Percentiles rank a stretch among this genome's conserved stretches.
Conservation (phyloP, 192 early-diverging fungal species). For the Phycomyces nitens region DNA sequence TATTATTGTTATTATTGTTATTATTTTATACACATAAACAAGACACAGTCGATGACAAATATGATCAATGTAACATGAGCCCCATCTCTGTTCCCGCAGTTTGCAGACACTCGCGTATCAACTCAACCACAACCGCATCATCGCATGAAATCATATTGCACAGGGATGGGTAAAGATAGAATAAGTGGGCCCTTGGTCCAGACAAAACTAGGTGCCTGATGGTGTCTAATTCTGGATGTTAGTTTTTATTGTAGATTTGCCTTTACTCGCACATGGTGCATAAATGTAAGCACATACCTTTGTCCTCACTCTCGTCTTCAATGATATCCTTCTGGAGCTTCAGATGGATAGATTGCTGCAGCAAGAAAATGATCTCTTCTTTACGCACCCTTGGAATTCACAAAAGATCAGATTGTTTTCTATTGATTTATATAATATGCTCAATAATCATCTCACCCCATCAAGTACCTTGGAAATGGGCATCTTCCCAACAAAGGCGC, state of each 20-base stretch:
- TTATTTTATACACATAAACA: too few species aligned
- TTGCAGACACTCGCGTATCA: slow-evolving; percentile 29
- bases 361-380: slow-evolving; percentile 53
- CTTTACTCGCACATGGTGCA: not conserved
- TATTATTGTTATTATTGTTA: too few species aligned
- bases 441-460: slow-evolving; percentile 26
- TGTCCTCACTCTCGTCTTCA: slow-evolving; percentile 34
- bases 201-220: slow-evolving; percentile 51
- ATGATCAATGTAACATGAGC: slow-evolving; percentile 3
- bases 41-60: too few species aligned
- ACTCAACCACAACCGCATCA: slow-evolving; percentile 33
- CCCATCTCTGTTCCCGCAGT: slow-evolving; percentile 32
- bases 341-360: slow-evolving; percentile 48
- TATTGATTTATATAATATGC: too few species aligned
- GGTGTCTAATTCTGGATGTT: slow-evolving; percentile 31
- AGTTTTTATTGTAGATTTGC: slow-evolving; percentile 1
- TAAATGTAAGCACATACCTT: slow-evolving; percentile 8
- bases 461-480: slow-evolving; percentile 63
- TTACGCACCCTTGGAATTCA: slow-evolving; percentile 50
- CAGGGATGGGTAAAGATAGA: slow-evolving; percentile 64
- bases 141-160: slow-evolving; percentile 54
- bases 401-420: slow-evolving; percentile 3
- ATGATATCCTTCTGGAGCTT: slow-evolving; percentile 45
- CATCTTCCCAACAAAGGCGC: slow-evolving; percentile 61
- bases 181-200: slow-evolving; percentile 60